These are phyloP conservation scores for Astrothelium subdiscretum DNA, from an alignment of 495 filamentous ascomycete genomes.

Conservation along the genomic window DNA sequence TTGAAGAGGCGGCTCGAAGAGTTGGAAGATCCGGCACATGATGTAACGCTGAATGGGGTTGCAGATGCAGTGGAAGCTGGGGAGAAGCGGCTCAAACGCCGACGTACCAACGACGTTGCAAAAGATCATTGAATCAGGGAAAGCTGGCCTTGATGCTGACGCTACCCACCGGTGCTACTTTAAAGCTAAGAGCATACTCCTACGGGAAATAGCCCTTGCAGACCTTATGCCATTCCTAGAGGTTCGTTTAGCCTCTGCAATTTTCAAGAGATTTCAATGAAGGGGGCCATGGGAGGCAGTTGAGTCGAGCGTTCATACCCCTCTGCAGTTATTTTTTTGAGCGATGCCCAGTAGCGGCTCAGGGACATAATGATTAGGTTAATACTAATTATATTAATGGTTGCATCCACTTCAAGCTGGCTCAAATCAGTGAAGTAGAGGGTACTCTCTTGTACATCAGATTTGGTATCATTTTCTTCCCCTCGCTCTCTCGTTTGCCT, in stretches of 20 bases:
- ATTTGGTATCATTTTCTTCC: too few species aligned
- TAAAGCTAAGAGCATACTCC: neutral
- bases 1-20: constrained; percentile 75
- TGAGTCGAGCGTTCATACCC: neutral
- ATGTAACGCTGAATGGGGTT: neutral
- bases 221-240: neutral
- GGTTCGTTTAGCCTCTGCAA: neutral
- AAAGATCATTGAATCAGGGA: neutral
- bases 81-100: neutral
- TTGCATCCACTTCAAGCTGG: neutral
- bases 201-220: neutral
- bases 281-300: neutral
- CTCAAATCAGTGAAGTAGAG: neutral
- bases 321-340: neutral
- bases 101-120: neutral
- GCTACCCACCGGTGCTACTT: neutral
- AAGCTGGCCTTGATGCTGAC: neutral
- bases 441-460: too few species aligned
- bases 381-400: neutral
- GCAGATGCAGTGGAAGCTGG: neutral
- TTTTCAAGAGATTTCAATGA: neutral
- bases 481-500: too few species aligned
- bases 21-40: constrained; percentile 38
- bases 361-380: neutral
- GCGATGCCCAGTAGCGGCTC: neutral